Evolutionary conservation across 768 basidiomycete species (phyloP), one percentile per base, ranked within the genome.

Genomic region (Lactarius vividus): DNA sequence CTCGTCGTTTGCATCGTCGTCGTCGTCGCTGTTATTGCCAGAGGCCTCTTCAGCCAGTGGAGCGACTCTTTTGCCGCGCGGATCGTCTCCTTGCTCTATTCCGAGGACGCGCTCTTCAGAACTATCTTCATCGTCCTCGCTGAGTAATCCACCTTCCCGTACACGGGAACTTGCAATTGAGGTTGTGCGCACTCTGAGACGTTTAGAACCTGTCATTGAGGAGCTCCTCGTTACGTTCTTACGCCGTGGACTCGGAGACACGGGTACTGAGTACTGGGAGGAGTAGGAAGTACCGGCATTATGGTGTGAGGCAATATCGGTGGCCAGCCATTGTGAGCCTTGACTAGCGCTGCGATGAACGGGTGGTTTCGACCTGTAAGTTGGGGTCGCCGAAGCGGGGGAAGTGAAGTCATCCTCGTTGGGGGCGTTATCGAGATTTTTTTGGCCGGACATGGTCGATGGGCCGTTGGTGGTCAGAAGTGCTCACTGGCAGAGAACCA

Each of bases 261-360:
- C 57, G 6, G 79, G 66, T 42, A 81, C 75, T 13, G 78, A 70
- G 15, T 78, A 71, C 42, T 76, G 72, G 26, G 83, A 76, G 67
- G 83, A 86, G 74, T 88, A 88, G 9, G 88, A 89, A 20, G 88
- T 86, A 62, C 87, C 89, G 70, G 85, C 84, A 72, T 85, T 79
- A 73, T 88, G 88, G 71, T 88, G 88, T 18, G 77, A 79, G 39
- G 87, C 87, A 8, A 84, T 84, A 42, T 88, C 85, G 20, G 76
- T 74, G 15, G 81, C 73, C 18, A 85, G 84, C 83, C 85, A 85
- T 66, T 81, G 82, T n/a, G 88, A 85, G 63, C 80, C 78, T 63
- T 82, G 81, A 73, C 83, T 86, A 60, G 81, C 69, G 59, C 76
- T 79, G 58, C 84, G 75, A 66, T 80, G 79, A 26, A 80, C 73